Evolutionary conservation across 768 basidiomycete species (phyloP).

Genomic region (Amyloporia xantha): DNA sequence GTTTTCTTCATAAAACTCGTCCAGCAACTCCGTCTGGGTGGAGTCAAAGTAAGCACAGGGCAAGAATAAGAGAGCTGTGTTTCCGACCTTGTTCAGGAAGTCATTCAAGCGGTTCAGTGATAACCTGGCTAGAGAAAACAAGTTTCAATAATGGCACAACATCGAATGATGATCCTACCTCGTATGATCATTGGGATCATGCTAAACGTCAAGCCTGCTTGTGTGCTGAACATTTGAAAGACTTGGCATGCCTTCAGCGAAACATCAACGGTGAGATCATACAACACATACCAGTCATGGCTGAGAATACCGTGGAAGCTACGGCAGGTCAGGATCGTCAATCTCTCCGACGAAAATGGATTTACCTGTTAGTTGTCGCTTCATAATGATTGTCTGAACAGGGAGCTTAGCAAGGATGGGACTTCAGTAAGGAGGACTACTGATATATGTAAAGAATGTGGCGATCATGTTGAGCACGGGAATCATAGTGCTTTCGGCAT

Average conservation of each 20-base stretch:
- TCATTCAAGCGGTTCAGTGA: conserved; percentile 34
- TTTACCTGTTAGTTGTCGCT: conserved; percentile 29
- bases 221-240: conserved; percentile 54
- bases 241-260: conserved; percentile 28
- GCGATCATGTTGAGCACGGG: background rate
- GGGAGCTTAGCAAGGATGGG: conserved; percentile 51
- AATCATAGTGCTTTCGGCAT: background rate
- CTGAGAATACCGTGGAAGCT: conserved; percentile 34
- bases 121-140: conserved; percentile 24
- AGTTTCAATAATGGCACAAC: background rate
- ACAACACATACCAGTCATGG: conserved; percentile 24
- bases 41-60: background rate
- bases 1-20: conserved; percentile 11
- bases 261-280: background rate
- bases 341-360: background rate
- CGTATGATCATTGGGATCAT: conserved; percentile 25
- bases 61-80: background rate
- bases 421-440: background rate
- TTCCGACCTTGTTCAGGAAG: conserved; percentile 29
- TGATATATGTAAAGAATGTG: background rate
- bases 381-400: conserved; percentile 44
- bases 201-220: conserved; percentile 32
- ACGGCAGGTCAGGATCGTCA: background rate
- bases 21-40: conserved; percentile 17
- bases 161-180: conserved; percentile 6